Base-by-base conservation (phyloP, 2,329 filamentous ascomycete genomes). In the Gnomoniopsis sp. region DNA sequence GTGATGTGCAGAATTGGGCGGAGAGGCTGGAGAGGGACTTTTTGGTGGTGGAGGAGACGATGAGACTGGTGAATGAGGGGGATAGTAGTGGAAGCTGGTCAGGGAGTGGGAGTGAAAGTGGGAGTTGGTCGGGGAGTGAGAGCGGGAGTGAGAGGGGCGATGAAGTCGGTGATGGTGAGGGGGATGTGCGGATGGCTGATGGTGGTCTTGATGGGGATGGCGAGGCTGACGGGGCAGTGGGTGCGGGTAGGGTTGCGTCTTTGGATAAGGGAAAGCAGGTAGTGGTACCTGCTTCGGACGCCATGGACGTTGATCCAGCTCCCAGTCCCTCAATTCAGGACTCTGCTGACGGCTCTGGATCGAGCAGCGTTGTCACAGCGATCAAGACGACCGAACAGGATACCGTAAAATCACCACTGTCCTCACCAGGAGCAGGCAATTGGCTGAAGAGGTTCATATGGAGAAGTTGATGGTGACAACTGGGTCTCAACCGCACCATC, bases 1-100 rank as follows among this genome's bases (percentile, higher is more conserved):
- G 58, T n/a, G 57, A 62, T 36, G 61, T 62, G 19, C 61, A 65
- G 19, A 58, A 58, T 71, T 95, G 90, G 90, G 89, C 90, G 22
- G 90, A 95, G 80, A 85, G 92, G 74, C 78, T 93, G 68, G 90
- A 88, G 78, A 72, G 84, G 60, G 84, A 87, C 64, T 86, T 89
- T 63, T 63, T 87, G 57, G 79, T 86, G 48, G 69, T 89, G 7
- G 84, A 86, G 70, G 85, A 88, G 78, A 88, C 85, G 46, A 69
- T 88, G 65, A 73, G 84, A 65, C 69, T 87, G 58, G 85, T 81
- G 2, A 76, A 73, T 52, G 70, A 69, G 50, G 69, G 67, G 7
- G 57, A 61, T 8, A 7, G 50, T 67, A 66, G 43, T 61, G 56
- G 47, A 46, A 19, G 65, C 49, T 61, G 65, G 30, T 59, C 56